Evolutionary conservation across 352 stramenopile genomes (phyloP), one percentile per base, ranked within the genome.

Genomic region (Phytophthora aleatoria): DNA sequence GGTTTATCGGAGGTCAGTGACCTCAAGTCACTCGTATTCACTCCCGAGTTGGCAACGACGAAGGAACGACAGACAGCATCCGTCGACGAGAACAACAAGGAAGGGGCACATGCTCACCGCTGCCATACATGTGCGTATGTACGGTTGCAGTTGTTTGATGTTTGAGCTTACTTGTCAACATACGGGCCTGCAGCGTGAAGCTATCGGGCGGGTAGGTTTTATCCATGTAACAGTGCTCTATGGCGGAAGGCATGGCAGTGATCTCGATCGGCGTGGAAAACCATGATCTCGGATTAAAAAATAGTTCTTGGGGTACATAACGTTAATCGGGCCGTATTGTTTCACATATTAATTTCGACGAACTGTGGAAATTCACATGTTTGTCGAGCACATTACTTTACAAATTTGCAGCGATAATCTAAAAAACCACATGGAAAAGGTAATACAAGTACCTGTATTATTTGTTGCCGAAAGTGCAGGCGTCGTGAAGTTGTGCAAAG

Each of bases 31-130:
- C 10, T 3, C 36, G 44, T 50, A 36, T 36, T 11, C 35, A 41
- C 35, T 41, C 8, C 11, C 35, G 5, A 41, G 10, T 44, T 44
- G 49, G 33, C 49, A 44, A 44, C 31, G 8, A 55, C 49, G 10
- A 55, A 55, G 24, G 24, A 27, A 55, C 49, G 11, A 55, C 49
- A 55, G 7, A 45, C 35, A 44, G 8, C 49, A 45, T 55, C 30
- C 49, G 49, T 55, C 49, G 49, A 55, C 49, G 49, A 55, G 33
- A 43, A 45, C 24, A 42, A 55, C 24, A 55, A 55, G 49, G 49
- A 55, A n/a, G 49, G 49, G 49, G 12, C 49, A 44, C 16, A 3
- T 2, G 20, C 16, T 43, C 16, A 11, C 28, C n/a, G 49, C 33
- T 24, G 33, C 49, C 49, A 55, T 20, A 35, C 49, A 55, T 33